Percentiles rank a stretch among this genome's conserved stretches.
These are phyloP conservation scores for Ophiostoma pallidulum DNA, from an alignment of 2,329 filamentous ascomycete species.

Conservation along the genomic window DNA sequence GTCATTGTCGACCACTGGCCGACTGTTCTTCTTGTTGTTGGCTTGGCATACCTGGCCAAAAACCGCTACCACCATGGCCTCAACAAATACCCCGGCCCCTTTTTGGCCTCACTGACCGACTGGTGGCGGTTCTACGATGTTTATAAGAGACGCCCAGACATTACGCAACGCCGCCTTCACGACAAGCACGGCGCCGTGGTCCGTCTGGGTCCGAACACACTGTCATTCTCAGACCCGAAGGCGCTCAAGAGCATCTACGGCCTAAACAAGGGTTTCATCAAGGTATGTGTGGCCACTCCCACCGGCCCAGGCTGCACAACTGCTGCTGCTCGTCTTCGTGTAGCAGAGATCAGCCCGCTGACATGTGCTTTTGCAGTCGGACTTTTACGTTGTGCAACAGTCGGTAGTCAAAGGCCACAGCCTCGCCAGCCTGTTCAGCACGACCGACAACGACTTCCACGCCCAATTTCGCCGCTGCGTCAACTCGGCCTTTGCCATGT, in stretches of 20 bases:
- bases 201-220: slow-evolving; percentile 60
- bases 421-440: slow-evolving; percentile 66
- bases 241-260: slow-evolving; percentile 72
- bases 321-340: no score
- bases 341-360: not conserved
- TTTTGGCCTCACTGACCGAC: slow-evolving; percentile 58
- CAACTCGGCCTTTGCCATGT: slow-evolving; percentile 71
- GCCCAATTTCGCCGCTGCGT: slow-evolving; percentile 65
- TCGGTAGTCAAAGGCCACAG: slow-evolving; percentile 58
- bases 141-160: slow-evolving; percentile 52
- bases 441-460: slow-evolving; percentile 65
- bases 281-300: no score
- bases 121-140: slow-evolving; percentile 69
- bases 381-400: slow-evolving; percentile 74
- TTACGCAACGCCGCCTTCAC: slow-evolving; percentile 60
- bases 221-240: slow-evolving; percentile 65
- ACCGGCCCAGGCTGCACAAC: no score
- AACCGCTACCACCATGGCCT: slow-evolving; percentile 49
- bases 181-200: slow-evolving; percentile 64
- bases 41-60: slow-evolving; percentile 33
- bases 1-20: slow-evolving; percentile 36
- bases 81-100: slow-evolving; percentile 63
- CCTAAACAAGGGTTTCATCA: slow-evolving; percentile 69
- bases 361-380: slow-evolving; percentile 41
- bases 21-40: slow-evolving; percentile 23